Evolutionary conservation across 768 basidiomycete species (phyloP).

Genomic region (Podaxis sp.): DNA sequence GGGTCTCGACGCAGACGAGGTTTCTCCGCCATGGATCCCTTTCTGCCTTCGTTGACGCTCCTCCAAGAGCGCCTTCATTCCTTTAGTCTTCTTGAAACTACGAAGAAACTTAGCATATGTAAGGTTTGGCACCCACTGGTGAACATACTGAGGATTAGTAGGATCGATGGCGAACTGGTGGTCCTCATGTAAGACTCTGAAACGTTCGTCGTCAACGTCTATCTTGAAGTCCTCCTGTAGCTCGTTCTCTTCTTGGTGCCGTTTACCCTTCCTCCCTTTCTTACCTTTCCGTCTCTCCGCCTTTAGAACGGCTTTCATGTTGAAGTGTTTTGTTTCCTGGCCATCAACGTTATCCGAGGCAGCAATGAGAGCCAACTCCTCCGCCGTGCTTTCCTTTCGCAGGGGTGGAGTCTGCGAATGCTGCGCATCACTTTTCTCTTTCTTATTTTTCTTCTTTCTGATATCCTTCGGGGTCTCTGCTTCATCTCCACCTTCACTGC

Average conservation of each 20-base stretch:
- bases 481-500: conserved; percentile 26
- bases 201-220: conserved; percentile 83
- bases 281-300: conserved; percentile 68
- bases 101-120: conserved; percentile 9
- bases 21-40: conserved; percentile 15
- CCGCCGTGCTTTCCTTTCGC: conserved; percentile 46
- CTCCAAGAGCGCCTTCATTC: conserved; percentile 81
- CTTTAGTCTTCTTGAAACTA: conserved; percentile 91
- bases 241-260: conserved; percentile 51
- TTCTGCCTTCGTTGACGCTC: conserved; percentile 65
- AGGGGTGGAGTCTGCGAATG: conserved; percentile 16
- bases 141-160: conserved; percentile 85
- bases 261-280: conserved; percentile 33
- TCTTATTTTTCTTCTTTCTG: conserved; percentile 17
- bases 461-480: conserved; percentile 12
- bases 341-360: conserved; percentile 48
- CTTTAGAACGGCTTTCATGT: conserved; percentile 84
- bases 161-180: conserved; percentile 95
- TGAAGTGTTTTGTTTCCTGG: conserved; percentile 70
- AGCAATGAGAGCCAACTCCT: conserved; percentile 63
- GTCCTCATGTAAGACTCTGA: conserved; percentile 84
- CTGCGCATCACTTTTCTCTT: conserved; percentile 17
- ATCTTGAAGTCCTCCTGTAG: conserved; percentile 79
- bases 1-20: conserved; percentile 12
- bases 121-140: neutral